Conservation (phyloP, 305 asterid genomes). For the Rubia peregrina region DNA sequence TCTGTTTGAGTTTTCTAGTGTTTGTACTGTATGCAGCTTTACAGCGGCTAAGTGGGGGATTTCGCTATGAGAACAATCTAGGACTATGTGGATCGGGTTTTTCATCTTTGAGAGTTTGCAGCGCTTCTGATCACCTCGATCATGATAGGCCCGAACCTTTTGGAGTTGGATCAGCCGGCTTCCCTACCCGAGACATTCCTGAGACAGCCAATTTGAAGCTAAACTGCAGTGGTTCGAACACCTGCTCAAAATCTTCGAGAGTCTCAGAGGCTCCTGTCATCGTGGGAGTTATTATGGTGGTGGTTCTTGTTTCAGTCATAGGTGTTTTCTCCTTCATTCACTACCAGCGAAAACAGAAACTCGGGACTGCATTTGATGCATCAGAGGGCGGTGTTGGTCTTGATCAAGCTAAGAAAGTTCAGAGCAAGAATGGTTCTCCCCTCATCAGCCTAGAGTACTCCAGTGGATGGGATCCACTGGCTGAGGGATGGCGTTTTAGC, state of each 20-base stretch:
- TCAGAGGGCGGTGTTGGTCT: slow-evolving; percentile 36
- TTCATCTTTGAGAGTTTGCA: slow-evolving; percentile 47
- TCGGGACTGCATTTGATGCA: slow-evolving; percentile 27
- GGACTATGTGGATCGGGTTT: slow-evolving; percentile 77
- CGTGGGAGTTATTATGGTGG: slow-evolving; percentile 41
- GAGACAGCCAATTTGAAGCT: slow-evolving; percentile 73
- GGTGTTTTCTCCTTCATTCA: slow-evolving; percentile 34
- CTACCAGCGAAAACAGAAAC: slow-evolving; percentile 53
- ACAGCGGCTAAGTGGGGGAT: slow-evolving; percentile 66
- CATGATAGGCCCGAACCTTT: slow-evolving; percentile 35
- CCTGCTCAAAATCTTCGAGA: slow-evolving; percentile 46
- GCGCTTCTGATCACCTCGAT: slow-evolving; percentile 30
- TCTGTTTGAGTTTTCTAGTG: background rate
- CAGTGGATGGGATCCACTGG: slow-evolving; percentile 84
- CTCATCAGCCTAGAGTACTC: slow-evolving; percentile 83
- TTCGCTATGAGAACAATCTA: slow-evolving; percentile 60
- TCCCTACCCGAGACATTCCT: slow-evolving; percentile 54
- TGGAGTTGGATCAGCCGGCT: slow-evolving; percentile 39
- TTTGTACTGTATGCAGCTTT: slow-evolving; percentile 40
- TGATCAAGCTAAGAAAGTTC: slow-evolving; percentile 37
- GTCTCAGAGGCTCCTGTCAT: slow-evolving; percentile 57
- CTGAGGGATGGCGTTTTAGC: slow-evolving; percentile 64
- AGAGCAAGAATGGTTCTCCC: slow-evolving; percentile 72
- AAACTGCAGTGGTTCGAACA: slow-evolving; percentile 43
- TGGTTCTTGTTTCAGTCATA: slow-evolving; percentile 36